phyloP scores from a whole-genome alignment of 1,284 basidiomycete species.

The Boletellus sp. region DNA sequence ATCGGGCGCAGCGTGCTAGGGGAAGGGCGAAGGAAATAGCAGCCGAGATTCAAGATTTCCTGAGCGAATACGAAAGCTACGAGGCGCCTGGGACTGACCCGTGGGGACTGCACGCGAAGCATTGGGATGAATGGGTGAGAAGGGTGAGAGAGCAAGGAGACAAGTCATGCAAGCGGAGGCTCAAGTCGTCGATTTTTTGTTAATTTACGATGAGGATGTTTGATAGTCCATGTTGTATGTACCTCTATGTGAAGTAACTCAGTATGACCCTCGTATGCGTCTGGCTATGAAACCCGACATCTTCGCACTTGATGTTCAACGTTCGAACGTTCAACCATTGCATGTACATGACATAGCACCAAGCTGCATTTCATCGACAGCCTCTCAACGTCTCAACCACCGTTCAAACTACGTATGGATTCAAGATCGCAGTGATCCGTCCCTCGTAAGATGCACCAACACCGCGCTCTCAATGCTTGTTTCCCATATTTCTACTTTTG shows the following conservation, averaged over 20 bases:
- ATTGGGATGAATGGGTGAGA: slow-evolving; percentile 24
- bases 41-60: slow-evolving; percentile 24
- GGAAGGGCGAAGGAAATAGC: slow-evolving; percentile 45
- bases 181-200: slow-evolving; percentile 13
- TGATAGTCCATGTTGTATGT: slow-evolving; percentile 11
- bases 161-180: slow-evolving; percentile 17
- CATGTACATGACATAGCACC: background rate
- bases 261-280: slow-evolving; percentile 10
- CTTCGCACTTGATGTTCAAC: too few species aligned
- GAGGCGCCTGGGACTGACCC: slow-evolving; percentile 12
- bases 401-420: too few species aligned
- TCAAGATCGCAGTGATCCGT: slow-evolving; percentile 16
- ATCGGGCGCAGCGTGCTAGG: slow-evolving; percentile 44
- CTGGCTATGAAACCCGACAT: too few species aligned
- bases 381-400: background rate
- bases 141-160: slow-evolving; percentile 6
- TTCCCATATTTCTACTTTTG: slow-evolving; percentile 70
- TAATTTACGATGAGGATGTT: slow-evolving; percentile 4
- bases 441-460: slow-evolving; percentile 50
- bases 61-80: slow-evolving; percentile 21
- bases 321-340: too few species aligned
- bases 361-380: background rate
- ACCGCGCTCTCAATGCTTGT: slow-evolving; percentile 69
- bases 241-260: slow-evolving; percentile 15
- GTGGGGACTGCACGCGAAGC: slow-evolving; percentile 17